These are phyloP conservation scores for Flaveria floridana DNA, from an alignment of 140 eudicot genomes.

Conservation along the genomic window DNA sequence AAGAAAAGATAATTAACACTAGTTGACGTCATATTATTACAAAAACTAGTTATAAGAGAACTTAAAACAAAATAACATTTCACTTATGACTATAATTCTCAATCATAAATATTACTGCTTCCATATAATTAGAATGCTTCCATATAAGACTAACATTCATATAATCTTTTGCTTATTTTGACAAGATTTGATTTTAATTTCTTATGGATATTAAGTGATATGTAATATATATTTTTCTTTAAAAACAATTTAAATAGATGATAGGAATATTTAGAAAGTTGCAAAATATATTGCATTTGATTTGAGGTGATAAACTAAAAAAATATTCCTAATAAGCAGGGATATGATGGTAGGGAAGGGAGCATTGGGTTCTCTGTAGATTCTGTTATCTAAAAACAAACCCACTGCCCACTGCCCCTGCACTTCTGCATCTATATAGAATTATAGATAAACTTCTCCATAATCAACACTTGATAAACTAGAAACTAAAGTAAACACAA, in stretches of 20 bases:
- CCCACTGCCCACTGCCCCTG: slow-evolving; percentile 18
- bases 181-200: neutral
- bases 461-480: neutral
- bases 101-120: neutral
- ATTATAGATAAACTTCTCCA: slow-evolving; percentile 18
- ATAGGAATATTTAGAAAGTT: slow-evolving; percentile 4
- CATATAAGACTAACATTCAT: neutral
- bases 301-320: slow-evolving; percentile 7
- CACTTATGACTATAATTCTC: neutral
- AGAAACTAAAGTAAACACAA: neutral
- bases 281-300: slow-evolving; percentile 4
- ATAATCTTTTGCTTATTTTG: neutral
- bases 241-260: slow-evolving; percentile 6
- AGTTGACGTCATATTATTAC: too few relatives aligned
- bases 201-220: neutral
- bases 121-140: neutral
- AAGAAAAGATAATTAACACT: too few relatives aligned
- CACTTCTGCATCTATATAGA: slow-evolving; percentile 2
- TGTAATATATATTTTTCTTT: neutral
- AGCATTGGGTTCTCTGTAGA: slow-evolving; percentile 37
- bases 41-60: too few relatives aligned
- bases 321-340: slow-evolving; percentile 28
- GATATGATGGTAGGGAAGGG: slow-evolving; percentile 34
- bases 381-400: slow-evolving; percentile 25
- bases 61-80: too few relatives aligned